phyloP scores from a whole-genome alignment of 768 basidiomycete species.

The Paxillus rubicundulus region DNA sequence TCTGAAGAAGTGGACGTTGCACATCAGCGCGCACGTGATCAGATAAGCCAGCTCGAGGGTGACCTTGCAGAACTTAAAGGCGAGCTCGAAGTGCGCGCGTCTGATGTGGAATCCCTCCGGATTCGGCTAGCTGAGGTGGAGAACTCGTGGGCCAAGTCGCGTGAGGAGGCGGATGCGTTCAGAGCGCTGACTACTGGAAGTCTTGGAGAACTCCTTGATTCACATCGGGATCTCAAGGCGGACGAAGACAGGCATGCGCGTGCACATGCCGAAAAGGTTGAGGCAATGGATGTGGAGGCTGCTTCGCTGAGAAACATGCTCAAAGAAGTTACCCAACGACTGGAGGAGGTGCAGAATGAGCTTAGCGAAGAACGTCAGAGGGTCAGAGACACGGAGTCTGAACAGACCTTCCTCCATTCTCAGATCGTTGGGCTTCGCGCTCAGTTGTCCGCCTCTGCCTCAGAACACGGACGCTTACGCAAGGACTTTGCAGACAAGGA shows the following conservation, averaged over 20 bases:
- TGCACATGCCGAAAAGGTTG: conserved; percentile 78
- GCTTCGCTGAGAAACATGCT: conserved; percentile 76
- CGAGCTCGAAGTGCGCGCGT: conserved; percentile 73
- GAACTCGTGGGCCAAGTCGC: conserved; percentile 87
- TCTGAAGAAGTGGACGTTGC: conserved; percentile 77
- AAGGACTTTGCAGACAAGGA: conserved; percentile 72
- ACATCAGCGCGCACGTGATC: conserved; percentile 66
- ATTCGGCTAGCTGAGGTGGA: conserved; percentile 74
- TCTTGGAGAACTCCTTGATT: conserved; percentile 83
- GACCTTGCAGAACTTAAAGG: conserved; percentile 77
- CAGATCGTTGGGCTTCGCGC: conserved; percentile 73
- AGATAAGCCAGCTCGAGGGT: conserved; percentile 65
- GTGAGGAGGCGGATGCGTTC: conserved; percentile 90
- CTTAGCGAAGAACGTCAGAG: conserved; percentile 67
- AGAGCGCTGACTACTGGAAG: conserved; percentile 82
- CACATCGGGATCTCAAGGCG: conserved; percentile 78
- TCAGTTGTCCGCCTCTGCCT: conserved; percentile 65
- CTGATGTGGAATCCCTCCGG: conserved; percentile 71
- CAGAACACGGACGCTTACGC: conserved; percentile 66
- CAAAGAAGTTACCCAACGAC: conserved; percentile 68
- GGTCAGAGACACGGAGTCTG: conserved; percentile 60
- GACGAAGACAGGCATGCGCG: conserved; percentile 78
- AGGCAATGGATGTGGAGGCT: conserved; percentile 76
- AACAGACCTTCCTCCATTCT: conserved; percentile 61
- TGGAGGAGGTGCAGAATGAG: conserved; percentile 66